Base-by-base conservation (phyloP, 2,329 filamentous ascomycete genomes). In the Passalora sequoiae region DNA sequence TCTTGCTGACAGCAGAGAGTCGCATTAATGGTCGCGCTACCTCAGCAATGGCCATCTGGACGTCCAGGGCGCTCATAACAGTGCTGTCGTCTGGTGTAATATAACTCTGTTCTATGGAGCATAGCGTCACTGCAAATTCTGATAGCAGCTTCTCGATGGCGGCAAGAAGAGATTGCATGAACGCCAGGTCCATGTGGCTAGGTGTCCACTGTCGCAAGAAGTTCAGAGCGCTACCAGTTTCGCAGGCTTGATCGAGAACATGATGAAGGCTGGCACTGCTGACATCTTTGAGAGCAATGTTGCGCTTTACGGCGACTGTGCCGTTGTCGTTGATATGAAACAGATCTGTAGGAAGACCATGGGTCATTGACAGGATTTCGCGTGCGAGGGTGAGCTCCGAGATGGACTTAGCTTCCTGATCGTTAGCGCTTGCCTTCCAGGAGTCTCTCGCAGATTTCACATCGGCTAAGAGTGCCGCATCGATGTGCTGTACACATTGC, bases 331-430 rank as follows among this genome's bases (percentile, higher is more conserved):
- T 63, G 52, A 58, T 50, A 7, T 54, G 43, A 56, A 89, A 95
- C 1, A 95, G 60, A 1, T 80, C 83, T 2, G 85, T 91, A 4
- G 81, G 76, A 3, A 92, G 69, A 1, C 89, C 89, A 41, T 80
- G 78, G 0, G 97, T 74, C 86, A 96, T 94, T 57, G 87, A 91
- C 0, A 96, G 70, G 0, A 80, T 77, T 59, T 97, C 89, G 36
- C 88, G 79, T 19, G 89, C 69, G 8, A 82, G 70, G 51, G 89
- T 81, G 1, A 85, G 69, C 60, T 95, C 89, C 0, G 84, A 78
- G 4, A 91, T 69, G 8, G 4, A 15, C 27, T 22, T 32, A 22
- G 13, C 17, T 29, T 27, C 28, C 20, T 43, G 38, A 9, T 24
- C 16, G 25, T 27, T 12, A 13, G 20, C 16, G 19, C 12, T 6